Base-by-base conservation (phyloP, 495 filamentous ascomycete species). In the Ramalina intermedia region DNA sequence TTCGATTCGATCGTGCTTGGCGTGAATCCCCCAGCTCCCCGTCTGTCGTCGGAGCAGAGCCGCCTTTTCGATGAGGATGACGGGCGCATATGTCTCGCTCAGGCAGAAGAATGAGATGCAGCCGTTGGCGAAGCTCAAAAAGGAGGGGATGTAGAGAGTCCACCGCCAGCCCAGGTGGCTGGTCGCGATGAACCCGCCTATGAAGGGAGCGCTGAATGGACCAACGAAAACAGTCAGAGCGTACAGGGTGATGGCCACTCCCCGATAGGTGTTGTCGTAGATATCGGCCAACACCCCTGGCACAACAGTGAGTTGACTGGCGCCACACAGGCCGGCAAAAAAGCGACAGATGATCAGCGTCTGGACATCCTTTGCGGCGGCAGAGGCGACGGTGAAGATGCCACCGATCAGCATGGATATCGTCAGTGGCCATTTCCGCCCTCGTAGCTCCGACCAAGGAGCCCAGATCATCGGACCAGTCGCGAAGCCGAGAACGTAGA, bases 381-480 rank as follows among this genome's bases (percentile, higher is more conserved):
- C 78, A 16, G 76, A 70, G 6, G 75, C 75, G 36, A 82, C 74
- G 47, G 78, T 69, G 58, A 82, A 81, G 48, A 80, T 72, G n/a
- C 66, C 66, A 53, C 81, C 79, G 40, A 73, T 45, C 42, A 66
- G 38, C 49, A 74, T 73, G 33, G 77, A 76, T 11, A 67, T 54
- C 55, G 78, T 74, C 12, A 83, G 57, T 5, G 78, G 79, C 12
- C 61, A 44, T 35, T 69, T 73, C 40, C 78, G 71, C 7, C 80
- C 78, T 51, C 69, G 74, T 5, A 76, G 60, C 53, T 82, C 78
- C 8, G 73, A 61, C 14, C 69, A 49, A 2, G 69, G 63, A 11
- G 67, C 60, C 39, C 64, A 58, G 39, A 69, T 57, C 53, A 63
- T 46, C 2, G 61, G 65, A 4, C 65, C 65, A 37, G 63, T 49